Base-by-base conservation (phyloP, 331 rosid genomes). In the Acacia pycnantha region DNA sequence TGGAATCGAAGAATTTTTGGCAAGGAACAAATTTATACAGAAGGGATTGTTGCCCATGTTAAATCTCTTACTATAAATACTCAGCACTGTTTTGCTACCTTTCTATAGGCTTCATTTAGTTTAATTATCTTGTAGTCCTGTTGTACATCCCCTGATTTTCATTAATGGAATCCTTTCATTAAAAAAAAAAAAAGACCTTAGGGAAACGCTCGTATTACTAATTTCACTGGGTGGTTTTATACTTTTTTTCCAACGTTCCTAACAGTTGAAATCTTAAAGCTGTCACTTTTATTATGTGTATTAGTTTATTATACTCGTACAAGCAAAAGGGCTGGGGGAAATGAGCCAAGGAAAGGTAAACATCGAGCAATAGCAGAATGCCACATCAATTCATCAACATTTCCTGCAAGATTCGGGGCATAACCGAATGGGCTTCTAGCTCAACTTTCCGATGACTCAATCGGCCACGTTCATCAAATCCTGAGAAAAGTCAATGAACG, bases 401-500 rank as follows among this genome's bases (percentile, higher is more conserved):
- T 56, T 82, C 70, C 81, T 69, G 78, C 64, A 37, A 85, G 82
- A 73, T 78, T 40, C 37, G 67, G 77, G 53, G 86, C 84, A 54
- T 65, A 41, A 21, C n/a, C n/a, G 14, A 51, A 19, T 50, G 76
- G 74, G 50, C 79, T 78, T 77, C 84, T 64, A 81, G 85, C 87
- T 54, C 73, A 68, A 79, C 77, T 70, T 79, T 48, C 70, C 54
- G 61, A 48, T 73, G n/a, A 82, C 70, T 84, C 87, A 85, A 31
- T 41, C 56, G 76, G 61, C 86, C 86, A 24, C 65, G 81, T 83
- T 83, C 83, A 53, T 46, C 41, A 80, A 85, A 78, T 51, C 89
- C 95, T 91, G 92, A 86, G 61, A 78, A 76, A 79, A 75, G 47
- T 54, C 15, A 13, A 82, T 79, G 76, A 72, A 77, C 70, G 18